Conservation (phyloP, 2,329 filamentous ascomycete genomes). For the Ceratocystis diversiconidia region DNA sequence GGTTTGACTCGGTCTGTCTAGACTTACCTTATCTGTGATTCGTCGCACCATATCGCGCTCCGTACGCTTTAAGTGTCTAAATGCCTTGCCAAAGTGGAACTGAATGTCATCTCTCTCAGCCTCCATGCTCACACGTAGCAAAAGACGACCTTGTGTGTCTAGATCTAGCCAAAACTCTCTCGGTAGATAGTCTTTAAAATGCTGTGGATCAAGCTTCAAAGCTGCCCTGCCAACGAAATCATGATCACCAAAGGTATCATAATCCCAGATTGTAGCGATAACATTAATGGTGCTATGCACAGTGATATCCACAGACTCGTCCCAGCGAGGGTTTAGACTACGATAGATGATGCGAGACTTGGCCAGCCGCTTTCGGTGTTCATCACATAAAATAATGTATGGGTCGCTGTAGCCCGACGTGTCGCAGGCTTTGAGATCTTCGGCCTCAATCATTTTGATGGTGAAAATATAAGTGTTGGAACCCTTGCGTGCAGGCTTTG, state of each 20-base stretch:
- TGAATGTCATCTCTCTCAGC: constrained; percentile 96
- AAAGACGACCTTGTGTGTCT: constrained; percentile 79
- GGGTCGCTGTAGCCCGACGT: constrained; percentile 88
- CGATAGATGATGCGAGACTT: constrained; percentile 88
- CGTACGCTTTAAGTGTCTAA: constrained; percentile 84
- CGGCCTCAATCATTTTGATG: constrained; percentile 94
- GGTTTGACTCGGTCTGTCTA: background rate
- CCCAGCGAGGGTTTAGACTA: constrained; percentile 89
- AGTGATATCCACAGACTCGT: constrained; percentile 91
- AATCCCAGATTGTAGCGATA: constrained; percentile 96
- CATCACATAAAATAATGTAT: constrained; percentile 91
- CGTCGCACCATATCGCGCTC: constrained; percentile 97
- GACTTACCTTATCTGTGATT: constrained; percentile 81
- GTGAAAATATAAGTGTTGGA: constrained; percentile 92
- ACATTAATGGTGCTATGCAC: constrained; percentile 84
- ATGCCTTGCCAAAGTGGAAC: constrained; percentile 96
- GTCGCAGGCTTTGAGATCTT: constrained; percentile 96
- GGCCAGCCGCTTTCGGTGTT: constrained; percentile 90
- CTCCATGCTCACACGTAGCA: constrained; percentile 94
- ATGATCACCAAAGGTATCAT: constrained; percentile 92
- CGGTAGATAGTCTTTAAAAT: constrained; percentile 91
- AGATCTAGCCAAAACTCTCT: constrained; percentile 96
- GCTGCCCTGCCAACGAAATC: constrained; percentile 96
- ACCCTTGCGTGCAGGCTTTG: constrained; percentile 46
- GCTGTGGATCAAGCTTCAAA: constrained; percentile 90